Evolutionary conservation across 2,329 filamentous ascomycete species (phyloP).

Genomic region (Xylariaceae sp.): DNA sequence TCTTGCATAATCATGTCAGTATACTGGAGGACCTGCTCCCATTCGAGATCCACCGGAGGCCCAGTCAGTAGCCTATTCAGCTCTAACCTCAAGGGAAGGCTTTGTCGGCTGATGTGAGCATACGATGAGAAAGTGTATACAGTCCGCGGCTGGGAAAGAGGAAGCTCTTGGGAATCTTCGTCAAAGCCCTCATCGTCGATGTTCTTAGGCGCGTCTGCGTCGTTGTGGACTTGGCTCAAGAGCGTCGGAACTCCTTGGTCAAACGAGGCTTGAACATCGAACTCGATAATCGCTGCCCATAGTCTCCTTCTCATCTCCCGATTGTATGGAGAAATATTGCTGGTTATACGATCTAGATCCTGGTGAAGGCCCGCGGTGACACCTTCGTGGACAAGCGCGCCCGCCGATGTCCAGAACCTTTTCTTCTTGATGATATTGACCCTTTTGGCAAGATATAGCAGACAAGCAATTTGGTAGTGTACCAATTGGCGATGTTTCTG

Average conservation of each 20-base stretch:
- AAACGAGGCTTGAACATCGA: constrained; percentile 58
- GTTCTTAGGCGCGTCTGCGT: constrained; percentile 52
- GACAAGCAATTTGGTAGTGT: constrained; percentile 56
- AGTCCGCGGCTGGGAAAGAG: constrained; percentile 44
- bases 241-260: constrained; percentile 57
- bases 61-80: constrained; percentile 53
- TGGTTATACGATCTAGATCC: constrained; percentile 51
- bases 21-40: constrained; percentile 58
- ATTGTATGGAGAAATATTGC: constrained; percentile 54
- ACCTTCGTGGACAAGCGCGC: constrained; percentile 52
- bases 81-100: constrained; percentile 52
- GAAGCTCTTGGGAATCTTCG: constrained; percentile 46
- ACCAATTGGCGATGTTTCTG: constrained; percentile 58
- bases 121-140: constrained; percentile 58
- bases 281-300: constrained; percentile 59
- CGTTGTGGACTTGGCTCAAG: constrained; percentile 52
- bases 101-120: constrained; percentile 53
- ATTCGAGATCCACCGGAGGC: constrained; percentile 51
- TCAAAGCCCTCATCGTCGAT: constrained; percentile 56
- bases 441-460: constrained; percentile 57
- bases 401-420: constrained; percentile 56
- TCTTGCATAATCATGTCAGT: constrained; percentile 58
- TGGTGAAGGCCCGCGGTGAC: constrained; percentile 56
- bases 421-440: constrained; percentile 63
- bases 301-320: constrained; percentile 59